Percentiles rank a stretch among this genome's conserved stretches.
Evolutionary conservation across 495 filamentous ascomycete species (phyloP).

Genomic region (Penicillium chermesinum): DNA sequence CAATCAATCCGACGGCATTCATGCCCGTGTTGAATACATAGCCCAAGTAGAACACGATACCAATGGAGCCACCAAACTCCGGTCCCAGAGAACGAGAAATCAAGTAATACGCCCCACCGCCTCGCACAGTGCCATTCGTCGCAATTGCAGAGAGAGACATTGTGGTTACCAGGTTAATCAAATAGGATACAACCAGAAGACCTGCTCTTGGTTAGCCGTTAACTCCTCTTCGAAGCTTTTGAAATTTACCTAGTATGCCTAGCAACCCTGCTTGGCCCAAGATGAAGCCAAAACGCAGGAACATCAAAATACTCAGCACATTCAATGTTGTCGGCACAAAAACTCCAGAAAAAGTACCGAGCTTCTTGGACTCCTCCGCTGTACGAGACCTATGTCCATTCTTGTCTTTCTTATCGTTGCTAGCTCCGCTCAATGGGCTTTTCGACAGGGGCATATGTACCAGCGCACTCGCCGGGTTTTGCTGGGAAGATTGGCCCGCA

Average conservation of each 20-base stretch:
- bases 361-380: slow-evolving; percentile 52
- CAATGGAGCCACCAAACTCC: slow-evolving; percentile 88
- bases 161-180: slow-evolving; percentile 76
- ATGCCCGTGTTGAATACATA: slow-evolving; percentile 82
- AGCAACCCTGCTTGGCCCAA: slow-evolving; percentile 73
- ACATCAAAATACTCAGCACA: slow-evolving; percentile 92
- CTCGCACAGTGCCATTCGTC: slow-evolving; percentile 83
- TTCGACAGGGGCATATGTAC: slow-evolving; percentile 13
- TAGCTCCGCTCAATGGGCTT: slow-evolving; percentile 28
- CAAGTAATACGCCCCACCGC: slow-evolving; percentile 83
- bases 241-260: slow-evolving; percentile 65
- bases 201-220: slow-evolving; percentile 39
- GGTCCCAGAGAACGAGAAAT: slow-evolving; percentile 83
- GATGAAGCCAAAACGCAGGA: slow-evolving; percentile 76
- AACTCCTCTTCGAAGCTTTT: neutral
- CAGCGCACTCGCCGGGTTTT: slow-evolving; percentile 3
- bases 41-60: slow-evolving; percentile 82
- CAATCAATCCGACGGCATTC: slow-evolving; percentile 82
- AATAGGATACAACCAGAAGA: slow-evolving; percentile 66
- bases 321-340: slow-evolving; percentile 84
- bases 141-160: slow-evolving; percentile 86
- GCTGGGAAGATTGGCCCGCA: neutral
- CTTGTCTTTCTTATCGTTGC: slow-evolving; percentile 31
- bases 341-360: slow-evolving; percentile 72
- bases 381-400: slow-evolving; percentile 39